phyloP scores from a whole-genome alignment of 768 basidiomycete genomes.

The Terana coerulea region DNA sequence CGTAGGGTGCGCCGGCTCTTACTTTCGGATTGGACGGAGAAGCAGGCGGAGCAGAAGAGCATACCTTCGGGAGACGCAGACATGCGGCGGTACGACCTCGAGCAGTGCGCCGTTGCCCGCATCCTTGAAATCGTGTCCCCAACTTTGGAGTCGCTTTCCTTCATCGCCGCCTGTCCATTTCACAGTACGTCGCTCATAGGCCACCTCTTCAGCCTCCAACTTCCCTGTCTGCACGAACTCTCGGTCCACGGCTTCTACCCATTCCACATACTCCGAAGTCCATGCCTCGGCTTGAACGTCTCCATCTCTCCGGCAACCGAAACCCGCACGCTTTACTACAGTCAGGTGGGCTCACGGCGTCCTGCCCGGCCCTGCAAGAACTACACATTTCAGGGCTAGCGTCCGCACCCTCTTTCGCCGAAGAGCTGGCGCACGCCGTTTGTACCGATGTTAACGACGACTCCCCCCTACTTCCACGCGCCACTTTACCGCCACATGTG shows the following conservation, averaged over 20 bases:
- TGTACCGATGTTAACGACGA: background rate
- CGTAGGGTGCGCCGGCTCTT: constrained; percentile 42
- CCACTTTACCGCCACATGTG: constrained; percentile 5
- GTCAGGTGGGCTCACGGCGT: constrained; percentile 32
- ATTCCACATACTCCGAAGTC: constrained; percentile 29
- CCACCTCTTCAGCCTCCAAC: constrained; percentile 37
- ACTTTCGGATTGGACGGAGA: constrained; percentile 33
- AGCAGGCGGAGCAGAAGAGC: constrained; percentile 10
- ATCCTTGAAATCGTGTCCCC: constrained; percentile 37
- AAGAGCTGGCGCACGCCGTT: constrained; percentile 34
- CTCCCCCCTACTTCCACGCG: background rate
- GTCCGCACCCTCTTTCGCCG: constrained; percentile 37
- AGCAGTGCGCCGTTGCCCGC: constrained; percentile 23
- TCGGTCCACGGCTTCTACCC: constrained; percentile 48
- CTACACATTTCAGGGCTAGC: constrained; percentile 41
- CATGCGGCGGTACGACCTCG: constrained; percentile 14
- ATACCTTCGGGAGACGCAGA: constrained; percentile 9
- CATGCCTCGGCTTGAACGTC: constrained; percentile 36
- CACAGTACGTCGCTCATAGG: constrained; percentile 38
- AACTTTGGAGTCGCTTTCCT: constrained; percentile 38
- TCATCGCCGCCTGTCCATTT: constrained; percentile 31
- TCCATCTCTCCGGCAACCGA: constrained; percentile 47
- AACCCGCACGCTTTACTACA: constrained; percentile 47
- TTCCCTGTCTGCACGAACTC: constrained; percentile 39
- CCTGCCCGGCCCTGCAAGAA: constrained; percentile 37